Base-by-base conservation (phyloP, 805 yeast species). In the Pichia insulana region DNA sequence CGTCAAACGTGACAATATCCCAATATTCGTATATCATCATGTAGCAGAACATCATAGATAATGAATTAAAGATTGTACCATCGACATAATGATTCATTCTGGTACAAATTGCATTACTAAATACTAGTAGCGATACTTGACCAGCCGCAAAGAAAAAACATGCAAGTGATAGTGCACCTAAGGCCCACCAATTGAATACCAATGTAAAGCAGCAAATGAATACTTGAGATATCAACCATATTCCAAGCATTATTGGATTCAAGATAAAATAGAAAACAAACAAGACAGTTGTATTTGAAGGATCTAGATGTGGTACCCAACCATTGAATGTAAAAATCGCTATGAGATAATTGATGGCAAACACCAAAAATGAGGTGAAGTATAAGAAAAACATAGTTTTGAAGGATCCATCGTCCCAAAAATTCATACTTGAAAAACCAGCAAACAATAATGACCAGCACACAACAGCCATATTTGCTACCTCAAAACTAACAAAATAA, bases 1-100 rank as follows among this genome's bases (percentile, higher is more conserved):
- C 97, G 55, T 90, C 97, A 44, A 80, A 78, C 11, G 97, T 92
- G 40, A 90, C 81, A 74, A 89, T 87, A 56, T 89, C 97, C 96
- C 97, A 90, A 52, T 79, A 86, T 64, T 92, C 89, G 69, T 88
- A 90, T 40, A 90, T 70, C 97, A 92, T 90, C 95, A 92, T 88
- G 42, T 83, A 65, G 4, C 95, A 73, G 54, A 87, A 83, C 39
- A 87, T 58, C 57, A 86, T 86, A 57, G 95, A 76, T 30, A 87
- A 54, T 20, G 92, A 74, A 27, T 87, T 92, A 55, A 89, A 86
- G 56, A 90, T 82, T 26, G 87, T 62, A 1, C 97, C 97, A 57
- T 90, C 98, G 18, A 87, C 70, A 59, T 90, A 92, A 62, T 92
- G 98, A 31, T 80, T 76, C 37, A 83, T 75, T 17, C 78, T 71